Percentiles rank a stretch among this genome's conserved stretches.
Evolutionary conservation across 805 yeast species (phyloP).

Genomic region (Metschnikowia anglica): DNA sequence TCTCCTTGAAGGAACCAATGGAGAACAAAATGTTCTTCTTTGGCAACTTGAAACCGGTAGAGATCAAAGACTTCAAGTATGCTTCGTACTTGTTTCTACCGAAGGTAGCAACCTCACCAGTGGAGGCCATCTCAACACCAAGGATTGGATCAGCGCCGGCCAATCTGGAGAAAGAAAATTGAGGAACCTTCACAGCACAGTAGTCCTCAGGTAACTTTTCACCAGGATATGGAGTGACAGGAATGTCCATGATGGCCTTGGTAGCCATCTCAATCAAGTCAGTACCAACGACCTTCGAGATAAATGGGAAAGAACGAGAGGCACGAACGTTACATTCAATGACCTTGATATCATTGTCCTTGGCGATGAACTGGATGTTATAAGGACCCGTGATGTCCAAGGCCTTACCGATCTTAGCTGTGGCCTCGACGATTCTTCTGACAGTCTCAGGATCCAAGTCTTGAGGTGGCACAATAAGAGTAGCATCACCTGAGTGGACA

Average conservation of each 20-base stretch:
- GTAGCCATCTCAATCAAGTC: constrained; percentile 97
- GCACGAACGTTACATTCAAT: constrained; percentile 99
- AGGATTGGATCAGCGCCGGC: constrained; percentile 97
- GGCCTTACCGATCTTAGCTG: constrained; percentile 94
- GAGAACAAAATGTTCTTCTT: constrained; percentile 92
- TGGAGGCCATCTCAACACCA: constrained; percentile 99
- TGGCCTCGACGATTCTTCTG: constrained; percentile 85
- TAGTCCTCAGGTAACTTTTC: constrained; percentile 87
- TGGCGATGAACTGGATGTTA: constrained; percentile 95
- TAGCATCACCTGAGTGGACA: constrained; percentile 99
- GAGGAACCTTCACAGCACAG: constrained; percentile 96
- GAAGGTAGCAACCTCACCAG: constrained; percentile 97
- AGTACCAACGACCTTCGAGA: constrained; percentile 94
- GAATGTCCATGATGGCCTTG: constrained; percentile 86
- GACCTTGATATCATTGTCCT: constrained; percentile 93
- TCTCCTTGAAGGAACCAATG: constrained; percentile 95
- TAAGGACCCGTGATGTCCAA: constrained; percentile 96
- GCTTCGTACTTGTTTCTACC: constrained; percentile 98
- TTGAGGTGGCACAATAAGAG: constrained; percentile 95
- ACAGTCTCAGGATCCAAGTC: constrained; percentile 91
- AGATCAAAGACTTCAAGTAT: constrained; percentile 86
- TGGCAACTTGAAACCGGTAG: constrained; percentile 94
- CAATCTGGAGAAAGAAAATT: constrained; percentile 93
- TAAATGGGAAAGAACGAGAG: constrained; percentile 98
- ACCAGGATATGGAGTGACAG: constrained; percentile 86